Percentiles rank a stretch among this genome's conserved stretches.
phyloP scores from a whole-genome alignment of 2,329 filamentous ascomycete genomes.

The Huntiella moniliformis region DNA sequence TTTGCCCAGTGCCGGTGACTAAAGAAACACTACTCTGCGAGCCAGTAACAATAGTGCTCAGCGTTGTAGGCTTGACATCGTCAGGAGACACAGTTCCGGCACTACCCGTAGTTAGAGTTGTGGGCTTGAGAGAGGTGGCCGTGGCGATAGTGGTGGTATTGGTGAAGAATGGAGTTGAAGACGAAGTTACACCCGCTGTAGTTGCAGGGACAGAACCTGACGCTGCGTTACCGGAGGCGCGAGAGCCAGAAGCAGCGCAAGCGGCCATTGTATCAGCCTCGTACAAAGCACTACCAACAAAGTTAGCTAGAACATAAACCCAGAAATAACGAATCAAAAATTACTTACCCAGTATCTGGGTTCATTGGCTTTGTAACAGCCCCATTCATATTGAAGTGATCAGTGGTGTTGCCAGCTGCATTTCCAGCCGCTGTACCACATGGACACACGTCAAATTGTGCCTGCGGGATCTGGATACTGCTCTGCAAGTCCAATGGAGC shows the following conservation, averaged over 20 bases:
- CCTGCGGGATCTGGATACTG: slow-evolving; percentile 23
- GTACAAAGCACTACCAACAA: slow-evolving; percentile 4
- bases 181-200: not conserved
- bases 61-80: not conserved
- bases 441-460: slow-evolving; percentile 24
- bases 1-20: not conserved
- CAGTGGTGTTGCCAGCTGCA: slow-evolving; percentile 36
- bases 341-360: slow-evolving; percentile 7
- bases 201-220: not conserved
- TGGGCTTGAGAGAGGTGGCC: not conserved
- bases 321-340: not conserved
- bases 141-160: not conserved
- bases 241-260: not conserved
- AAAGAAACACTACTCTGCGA: not conserved
- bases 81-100: not conserved
- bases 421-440: slow-evolving; percentile 31
- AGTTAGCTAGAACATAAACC: not conserved
- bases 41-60: not conserved
- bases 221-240: not conserved
- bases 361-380: slow-evolving; percentile 15
- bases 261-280: slow-evolving; percentile 1
- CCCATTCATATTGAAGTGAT: slow-evolving; percentile 28
- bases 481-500: slow-evolving; percentile 27
- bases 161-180: not conserved
- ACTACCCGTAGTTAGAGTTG: not conserved